These are phyloP conservation scores for Aegilops bicornis DNA, from an alignment of 176 grass and related monocot species.

Conservation along the genomic window DNA sequence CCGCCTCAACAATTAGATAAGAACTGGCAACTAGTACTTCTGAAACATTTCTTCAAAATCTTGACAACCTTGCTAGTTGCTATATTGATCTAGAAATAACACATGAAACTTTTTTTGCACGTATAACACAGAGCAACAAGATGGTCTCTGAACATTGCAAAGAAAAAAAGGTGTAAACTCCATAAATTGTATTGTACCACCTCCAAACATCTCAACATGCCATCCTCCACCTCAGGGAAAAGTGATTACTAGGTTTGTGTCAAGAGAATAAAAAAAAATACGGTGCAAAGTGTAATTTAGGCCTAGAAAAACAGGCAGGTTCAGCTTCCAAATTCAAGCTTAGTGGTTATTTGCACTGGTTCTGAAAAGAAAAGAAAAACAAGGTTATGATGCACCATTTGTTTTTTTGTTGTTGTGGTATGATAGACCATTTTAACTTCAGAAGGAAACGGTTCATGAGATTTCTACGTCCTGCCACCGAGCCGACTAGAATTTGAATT, in stretches of 20 bases:
- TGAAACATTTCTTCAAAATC: neutral
- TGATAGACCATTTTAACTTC: neutral
- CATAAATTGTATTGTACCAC: neutral
- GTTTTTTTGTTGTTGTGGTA: too few species aligned
- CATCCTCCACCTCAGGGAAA: neutral
- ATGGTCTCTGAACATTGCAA: too few species aligned
- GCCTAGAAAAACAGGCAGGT: neutral
- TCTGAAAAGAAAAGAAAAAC: neutral
- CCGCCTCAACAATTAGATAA: neutral
- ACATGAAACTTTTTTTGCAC: neutral
- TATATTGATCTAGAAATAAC: neutral
- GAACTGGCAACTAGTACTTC: neutral
- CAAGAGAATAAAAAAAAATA: neutral
- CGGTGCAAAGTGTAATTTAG: neutral
- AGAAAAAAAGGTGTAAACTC: too few species aligned
- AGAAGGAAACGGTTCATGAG: too few species aligned
- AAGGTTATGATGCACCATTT: neutral
- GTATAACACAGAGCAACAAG: too few species aligned
- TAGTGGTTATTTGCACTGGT: neutral
- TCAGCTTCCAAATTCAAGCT: neutral
- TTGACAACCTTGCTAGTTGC: neutral
- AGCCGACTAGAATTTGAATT: neutral
- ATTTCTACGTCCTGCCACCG: neutral
- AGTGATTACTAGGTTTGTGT: neutral
- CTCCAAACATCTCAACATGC: neutral